Conservation (phyloP, 2,329 filamentous ascomycete species). For the Dactylellina haptotyla region DNA sequence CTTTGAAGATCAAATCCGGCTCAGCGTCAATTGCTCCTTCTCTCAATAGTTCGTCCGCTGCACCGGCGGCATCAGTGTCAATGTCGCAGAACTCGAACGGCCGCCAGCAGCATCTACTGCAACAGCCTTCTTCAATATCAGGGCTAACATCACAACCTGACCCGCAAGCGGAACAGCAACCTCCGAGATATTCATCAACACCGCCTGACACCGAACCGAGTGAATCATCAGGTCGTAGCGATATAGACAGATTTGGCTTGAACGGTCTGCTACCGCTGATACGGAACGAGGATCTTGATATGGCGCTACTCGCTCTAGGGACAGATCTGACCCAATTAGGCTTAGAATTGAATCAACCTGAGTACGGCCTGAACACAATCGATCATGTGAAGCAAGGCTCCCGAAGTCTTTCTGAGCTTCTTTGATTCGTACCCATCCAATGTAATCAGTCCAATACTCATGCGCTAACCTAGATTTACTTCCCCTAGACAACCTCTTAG, state of each 20-base stretch:
- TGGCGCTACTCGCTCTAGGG: conserved; percentile 67
- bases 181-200: conserved; percentile 46
- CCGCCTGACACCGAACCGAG: conserved; percentile 52
- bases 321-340: conserved; percentile 73
- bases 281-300: conserved; percentile 57
- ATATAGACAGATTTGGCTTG: conserved; percentile 58
- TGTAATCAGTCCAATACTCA: conserved; percentile 1
- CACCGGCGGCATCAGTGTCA: conserved; percentile 1
- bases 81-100: conserved; percentile 33
- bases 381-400: conserved; percentile 49
- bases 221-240: conserved; percentile 51
- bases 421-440: conserved; percentile 32
- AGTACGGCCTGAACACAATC: conserved; percentile 63
- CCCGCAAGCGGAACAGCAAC: conserved; percentile 40
- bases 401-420: conserved; percentile 51
- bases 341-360: conserved; percentile 71
- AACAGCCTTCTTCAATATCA: conserved; percentile 32
- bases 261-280: conserved; percentile 57
- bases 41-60: background rate
- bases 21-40: conserved; percentile 30
- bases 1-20: conserved; percentile 33
- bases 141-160: conserved; percentile 39
- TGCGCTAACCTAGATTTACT: conserved; percentile 54
- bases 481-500: conserved; percentile 66
- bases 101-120: conserved; percentile 26